These are phyloP conservation scores for Guadua angustifolia DNA, from an alignment of 176 grass and related monocot genomes.

Conservation along the genomic window DNA sequence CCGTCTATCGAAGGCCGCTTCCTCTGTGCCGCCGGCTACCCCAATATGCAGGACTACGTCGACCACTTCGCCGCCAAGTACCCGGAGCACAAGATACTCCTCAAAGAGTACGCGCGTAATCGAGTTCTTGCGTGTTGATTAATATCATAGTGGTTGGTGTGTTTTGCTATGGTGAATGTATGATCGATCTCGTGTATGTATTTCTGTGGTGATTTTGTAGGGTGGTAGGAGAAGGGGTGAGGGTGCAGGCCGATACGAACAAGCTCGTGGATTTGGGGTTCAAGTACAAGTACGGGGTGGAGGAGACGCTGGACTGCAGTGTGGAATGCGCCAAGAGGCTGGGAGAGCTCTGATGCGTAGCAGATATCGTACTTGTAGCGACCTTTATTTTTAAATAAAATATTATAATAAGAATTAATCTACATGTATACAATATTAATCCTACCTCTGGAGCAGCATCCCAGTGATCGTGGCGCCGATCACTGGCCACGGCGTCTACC, in stretches of 20 bases:
- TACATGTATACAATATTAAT: no score
- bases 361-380: no score
- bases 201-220: slow-evolving; percentile 28
- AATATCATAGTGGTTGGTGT: neutral
- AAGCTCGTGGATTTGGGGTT: slow-evolving; percentile 68
- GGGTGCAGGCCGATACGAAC: slow-evolving; percentile 39
- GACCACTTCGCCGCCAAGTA: slow-evolving; percentile 42
- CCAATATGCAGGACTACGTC: slow-evolving; percentile 43
- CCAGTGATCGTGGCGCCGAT: slow-evolving; percentile 47
- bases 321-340: slow-evolving; percentile 62
- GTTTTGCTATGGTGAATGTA: no score
- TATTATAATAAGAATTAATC: no score
- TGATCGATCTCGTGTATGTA: neutral
- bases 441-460: no score
- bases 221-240: slow-evolving; percentile 44
- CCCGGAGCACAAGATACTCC: slow-evolving; percentile 49
- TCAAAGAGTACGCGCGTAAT: slow-evolving; percentile 50
- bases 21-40: slow-evolving; percentile 53
- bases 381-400: no score
- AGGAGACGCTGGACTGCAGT: slow-evolving; percentile 54
- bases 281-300: slow-evolving; percentile 55
- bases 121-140: neutral
- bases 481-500: slow-evolving; percentile 8
- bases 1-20: slow-evolving; percentile 63
- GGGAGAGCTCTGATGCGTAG: slow-evolving; percentile 35